These are phyloP conservation scores for Kingdonia uniflora DNA, from an alignment of 164 flowering plant species.

Conservation along the genomic window DNA sequence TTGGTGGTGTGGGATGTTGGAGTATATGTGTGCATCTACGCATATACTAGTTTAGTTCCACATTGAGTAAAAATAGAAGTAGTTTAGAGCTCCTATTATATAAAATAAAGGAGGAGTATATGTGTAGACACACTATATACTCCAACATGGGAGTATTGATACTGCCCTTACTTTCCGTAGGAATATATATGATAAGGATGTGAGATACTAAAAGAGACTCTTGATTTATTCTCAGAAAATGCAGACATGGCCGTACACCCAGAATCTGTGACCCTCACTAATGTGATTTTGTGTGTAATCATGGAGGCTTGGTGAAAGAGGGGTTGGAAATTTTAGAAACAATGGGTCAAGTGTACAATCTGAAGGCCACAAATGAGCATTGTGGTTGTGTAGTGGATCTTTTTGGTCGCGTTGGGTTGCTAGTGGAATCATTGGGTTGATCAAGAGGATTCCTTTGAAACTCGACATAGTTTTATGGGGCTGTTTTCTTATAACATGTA, in stretches of 20 bases:
- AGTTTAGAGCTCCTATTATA: too few relatives aligned
- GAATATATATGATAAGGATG: constrained; percentile 16
- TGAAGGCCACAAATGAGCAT: constrained; percentile 8
- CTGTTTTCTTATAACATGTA: constrained; percentile 21
- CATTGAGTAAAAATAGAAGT: too few relatives aligned
- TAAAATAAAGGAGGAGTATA: too few relatives aligned
- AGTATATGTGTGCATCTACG: too few relatives aligned
- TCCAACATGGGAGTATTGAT: constrained; percentile 22
- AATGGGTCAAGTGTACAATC: constrained; percentile 5
- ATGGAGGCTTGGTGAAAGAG: constrained; percentile 17
- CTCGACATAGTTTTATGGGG: constrained; percentile 15
- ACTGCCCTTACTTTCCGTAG: constrained; percentile 10
- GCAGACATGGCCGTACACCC: constrained; percentile 12
- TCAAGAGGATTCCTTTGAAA: constrained; percentile 3
- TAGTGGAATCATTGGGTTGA: constrained; percentile 9
- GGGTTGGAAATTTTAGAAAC: constrained; percentile 11
- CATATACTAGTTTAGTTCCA: too few relatives aligned
- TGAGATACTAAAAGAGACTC: constrained; percentile 16
- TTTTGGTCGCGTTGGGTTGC: constrained; percentile 6
- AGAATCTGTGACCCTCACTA: constrained; percentile 20
- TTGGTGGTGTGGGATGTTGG: too few relatives aligned
- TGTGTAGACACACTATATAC: too few relatives aligned
- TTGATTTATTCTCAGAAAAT: constrained; percentile 15
- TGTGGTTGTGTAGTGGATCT: constrained; percentile 12
- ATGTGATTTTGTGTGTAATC: constrained; percentile 21